Evolutionary conservation across 2,329 filamentous ascomycete species (phyloP).

Genomic region (Calycina herbarum): DNA sequence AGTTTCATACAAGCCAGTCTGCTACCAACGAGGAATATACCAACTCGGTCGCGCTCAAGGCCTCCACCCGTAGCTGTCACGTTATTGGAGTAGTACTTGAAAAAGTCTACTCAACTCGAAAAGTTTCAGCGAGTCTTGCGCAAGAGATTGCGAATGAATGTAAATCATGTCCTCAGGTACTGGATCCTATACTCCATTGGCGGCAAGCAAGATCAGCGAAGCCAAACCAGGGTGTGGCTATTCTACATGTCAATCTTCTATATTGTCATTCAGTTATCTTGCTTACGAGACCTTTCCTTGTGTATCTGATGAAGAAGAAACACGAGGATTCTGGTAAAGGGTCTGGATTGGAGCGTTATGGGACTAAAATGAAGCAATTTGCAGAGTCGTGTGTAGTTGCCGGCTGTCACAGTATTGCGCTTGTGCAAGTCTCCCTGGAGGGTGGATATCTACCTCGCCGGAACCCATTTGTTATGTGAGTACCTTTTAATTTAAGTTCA

Average conservation of each 20-base stretch:
- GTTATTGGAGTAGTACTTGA: slow-evolving; percentile 59
- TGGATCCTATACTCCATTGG: slow-evolving; percentile 52
- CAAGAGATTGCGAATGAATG: slow-evolving; percentile 57
- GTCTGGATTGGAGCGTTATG: slow-evolving; percentile 33
- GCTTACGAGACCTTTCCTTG: slow-evolving; percentile 63
- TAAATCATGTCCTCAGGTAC: slow-evolving; percentile 50
- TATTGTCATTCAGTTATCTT: slow-evolving; percentile 64
- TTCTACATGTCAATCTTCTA: slow-evolving; percentile 62
- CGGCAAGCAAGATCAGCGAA: slow-evolving; percentile 46
- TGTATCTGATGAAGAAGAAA: slow-evolving; percentile 53
- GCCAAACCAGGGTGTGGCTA: slow-evolving; percentile 54
- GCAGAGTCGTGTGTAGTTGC: slow-evolving; percentile 53
- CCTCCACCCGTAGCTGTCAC: slow-evolving; percentile 56
- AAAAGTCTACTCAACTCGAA: slow-evolving; percentile 59
- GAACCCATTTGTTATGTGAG: slow-evolving; percentile 59
- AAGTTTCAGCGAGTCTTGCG: slow-evolving; percentile 57
- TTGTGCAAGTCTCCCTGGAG: slow-evolving; percentile 48
- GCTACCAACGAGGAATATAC: slow-evolving; percentile 29
- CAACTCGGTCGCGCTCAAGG: slow-evolving; percentile 48
- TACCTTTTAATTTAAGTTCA: slow-evolving; percentile 4
- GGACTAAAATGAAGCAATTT: slow-evolving; percentile 45
- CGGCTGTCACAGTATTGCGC: slow-evolving; percentile 50
- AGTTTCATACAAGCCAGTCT: slow-evolving; percentile 23
- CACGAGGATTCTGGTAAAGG: slow-evolving; percentile 37
- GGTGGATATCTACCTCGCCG: slow-evolving; percentile 49